Evolutionary conservation across 441 rosid genomes (phyloP).

Genomic region (Bruguiera hainesii): DNA sequence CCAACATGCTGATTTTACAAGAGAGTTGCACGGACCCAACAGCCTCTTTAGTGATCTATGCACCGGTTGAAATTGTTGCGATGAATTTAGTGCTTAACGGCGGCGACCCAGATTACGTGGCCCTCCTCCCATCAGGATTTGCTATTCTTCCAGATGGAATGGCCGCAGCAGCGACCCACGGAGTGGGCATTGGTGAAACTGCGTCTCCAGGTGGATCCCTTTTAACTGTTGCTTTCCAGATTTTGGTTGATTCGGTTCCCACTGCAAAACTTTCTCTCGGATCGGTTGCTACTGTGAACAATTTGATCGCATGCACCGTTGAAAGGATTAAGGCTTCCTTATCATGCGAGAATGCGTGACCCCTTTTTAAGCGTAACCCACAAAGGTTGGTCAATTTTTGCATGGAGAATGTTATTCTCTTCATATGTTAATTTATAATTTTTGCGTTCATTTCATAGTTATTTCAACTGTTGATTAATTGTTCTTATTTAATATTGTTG

Average conservation of each 20-base stretch:
- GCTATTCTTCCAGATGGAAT: constrained; percentile 78
- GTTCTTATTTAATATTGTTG: neutral
- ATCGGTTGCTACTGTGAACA: constrained; percentile 85
- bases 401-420: too few species aligned
- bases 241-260: constrained; percentile 64
- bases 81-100: constrained; percentile 66
- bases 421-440: too few species aligned
- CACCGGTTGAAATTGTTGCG: constrained; percentile 62
- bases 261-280: constrained; percentile 62
- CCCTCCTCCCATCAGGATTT: constrained; percentile 83
- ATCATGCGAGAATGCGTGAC: constrained; percentile 38
- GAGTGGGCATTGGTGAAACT: constrained; percentile 24
- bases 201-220: constrained; percentile 58
- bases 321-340: constrained; percentile 62
- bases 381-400: too few species aligned
- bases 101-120: constrained; percentile 69
- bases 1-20: constrained; percentile 74
- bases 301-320: constrained; percentile 62
- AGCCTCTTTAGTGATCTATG: constrained; percentile 67
- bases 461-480: too few species aligned
- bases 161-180: constrained; percentile 5
- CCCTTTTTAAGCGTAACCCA: neutral
- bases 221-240: constrained; percentile 77
- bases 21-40: constrained; percentile 70
- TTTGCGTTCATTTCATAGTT: too few species aligned